Base-by-base conservation (phyloP, 2,329 filamentous ascomycete genomes). In the Gnomoniopsis smithogilvyi region DNA sequence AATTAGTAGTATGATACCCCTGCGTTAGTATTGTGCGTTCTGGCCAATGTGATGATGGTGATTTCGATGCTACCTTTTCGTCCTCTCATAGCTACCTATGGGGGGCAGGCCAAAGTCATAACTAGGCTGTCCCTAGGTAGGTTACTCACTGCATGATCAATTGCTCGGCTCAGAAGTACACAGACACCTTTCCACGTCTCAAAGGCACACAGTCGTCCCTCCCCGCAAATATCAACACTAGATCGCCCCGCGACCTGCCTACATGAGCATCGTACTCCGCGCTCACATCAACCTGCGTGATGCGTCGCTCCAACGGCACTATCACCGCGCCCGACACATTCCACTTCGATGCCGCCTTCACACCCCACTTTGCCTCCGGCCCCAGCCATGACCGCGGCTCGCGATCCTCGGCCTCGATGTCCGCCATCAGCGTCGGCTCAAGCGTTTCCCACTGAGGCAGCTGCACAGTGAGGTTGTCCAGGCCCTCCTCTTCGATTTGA, bases 401-500 rank as follows among this genome's bases (percentile, higher is more conserved):
- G 12, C 17, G n/a, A 10, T 58, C 56, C 17, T 61, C 59, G 3
- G 59, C 59, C 4, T 54, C 51, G 33, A 59, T 54, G 11, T 48
- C 36, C 19, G 43, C 49, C 3, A 36, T 43, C 24, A 48, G 22
- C 1, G 34, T 47, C 11, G 30, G 11, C 43, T 61, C 59, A 6
- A 15, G 24, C 12, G 17, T 26, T 2, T n/a, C n/a, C 46, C 38
- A 57, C 47, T 51, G 22, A 63, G n/a, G 36, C 19, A 14, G 36
- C 26, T 30, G 26, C 26, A 8, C 4, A 8, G 26, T 30, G 26
- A 30, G 24, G 1, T 12, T 17, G 2, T 1, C 15, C 12, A 17
- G 15, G 7, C 61, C 56, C 22, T 56, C 62, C 56, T 68, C 66
- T 54, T 67, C 48, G 38, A 62, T 43, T 30, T 56, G 11, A 19